Percentiles rank a stretch among this genome's conserved stretches.
Evolutionary conservation across 441 rosid species (phyloP).

Genomic region (Rhodomyrtus psidioides): DNA sequence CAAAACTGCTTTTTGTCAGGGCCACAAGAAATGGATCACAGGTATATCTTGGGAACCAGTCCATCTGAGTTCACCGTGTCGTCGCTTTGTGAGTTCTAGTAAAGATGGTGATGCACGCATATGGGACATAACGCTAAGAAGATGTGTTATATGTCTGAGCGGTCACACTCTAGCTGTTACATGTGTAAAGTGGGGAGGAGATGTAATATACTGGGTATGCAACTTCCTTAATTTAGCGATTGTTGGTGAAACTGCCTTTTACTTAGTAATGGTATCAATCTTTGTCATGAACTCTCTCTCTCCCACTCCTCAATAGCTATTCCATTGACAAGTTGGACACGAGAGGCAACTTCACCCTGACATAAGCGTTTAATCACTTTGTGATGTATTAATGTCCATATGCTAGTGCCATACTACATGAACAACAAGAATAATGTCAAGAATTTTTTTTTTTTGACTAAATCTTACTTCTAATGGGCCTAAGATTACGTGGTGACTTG

Average conservation of each 20-base stretch:
- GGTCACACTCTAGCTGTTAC: slow-evolving; percentile 97
- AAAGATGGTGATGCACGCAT: slow-evolving; percentile 99
- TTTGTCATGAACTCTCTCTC: background rate
- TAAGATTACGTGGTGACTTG: background rate
- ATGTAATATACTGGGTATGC: slow-evolving; percentile 78
- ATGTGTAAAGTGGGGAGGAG: slow-evolving; percentile 99
- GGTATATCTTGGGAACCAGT: slow-evolving; percentile 98
- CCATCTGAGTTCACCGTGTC: slow-evolving; percentile 87
- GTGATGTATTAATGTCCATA: background rate
- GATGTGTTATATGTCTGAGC: slow-evolving; percentile 66
- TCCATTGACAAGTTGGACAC: background rate
- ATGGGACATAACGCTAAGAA: slow-evolving; percentile 75
- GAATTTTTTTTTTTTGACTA: background rate
- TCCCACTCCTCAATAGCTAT: background rate
- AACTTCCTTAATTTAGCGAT: slow-evolving; percentile 1
- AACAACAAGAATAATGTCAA: background rate
- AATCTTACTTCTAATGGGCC: background rate
- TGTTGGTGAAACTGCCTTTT: background rate
- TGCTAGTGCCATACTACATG: background rate
- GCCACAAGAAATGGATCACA: slow-evolving; percentile 99
- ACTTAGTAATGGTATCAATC: background rate
- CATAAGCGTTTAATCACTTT: background rate
- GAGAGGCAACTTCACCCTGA: background rate
- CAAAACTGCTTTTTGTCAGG: slow-evolving; percentile 36
- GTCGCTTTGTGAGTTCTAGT: slow-evolving; percentile 93